A percentile compares a stretch with the other conserved stretches of the same genome.
Evolutionary conservation across 345 rosid species (phyloP).

Genomic region (Kernera saxatilis): DNA sequence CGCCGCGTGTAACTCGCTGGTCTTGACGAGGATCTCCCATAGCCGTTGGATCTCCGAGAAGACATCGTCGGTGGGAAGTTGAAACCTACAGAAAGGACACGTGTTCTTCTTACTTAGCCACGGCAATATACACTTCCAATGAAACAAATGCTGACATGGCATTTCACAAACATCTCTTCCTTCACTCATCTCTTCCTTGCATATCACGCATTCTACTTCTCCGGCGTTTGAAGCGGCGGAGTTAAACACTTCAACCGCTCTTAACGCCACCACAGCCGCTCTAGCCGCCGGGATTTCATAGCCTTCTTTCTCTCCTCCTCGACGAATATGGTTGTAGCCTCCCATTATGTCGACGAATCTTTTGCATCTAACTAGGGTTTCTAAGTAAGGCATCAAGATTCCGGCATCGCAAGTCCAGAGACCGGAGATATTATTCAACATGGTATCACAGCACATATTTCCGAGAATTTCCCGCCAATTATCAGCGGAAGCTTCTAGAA

Average conservation of each 20-base stretch:
- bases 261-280: slow-evolving; percentile 59
- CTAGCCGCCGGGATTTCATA: slow-evolving; percentile 52
- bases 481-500: slow-evolving; percentile 37
- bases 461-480: slow-evolving; percentile 55
- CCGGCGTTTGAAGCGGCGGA: slow-evolving; percentile 17
- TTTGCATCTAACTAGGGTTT: slow-evolving; percentile 56
- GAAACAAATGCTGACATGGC: slow-evolving; percentile 88
- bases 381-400: slow-evolving; percentile 55
- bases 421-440: slow-evolving; percentile 35
- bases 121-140: slow-evolving; percentile 81
- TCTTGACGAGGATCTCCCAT: slow-evolving; percentile 52
- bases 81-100: slow-evolving; percentile 88
- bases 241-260: slow-evolving; percentile 42
- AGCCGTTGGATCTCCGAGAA: slow-evolving; percentile 76
- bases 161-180: slow-evolving; percentile 79
- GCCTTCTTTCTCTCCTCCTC: slow-evolving; percentile 30
- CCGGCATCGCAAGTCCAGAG: slow-evolving; percentile 50
- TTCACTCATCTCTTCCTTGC: slow-evolving; percentile 74
- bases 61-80: slow-evolving; percentile 80
- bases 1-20: slow-evolving; percentile 20
- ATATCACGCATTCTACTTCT: slow-evolving; percentile 58
- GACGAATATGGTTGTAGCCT: slow-evolving; percentile 19
- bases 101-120: slow-evolving; percentile 83
- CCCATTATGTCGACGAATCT: slow-evolving; percentile 49
- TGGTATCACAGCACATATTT: slow-evolving; percentile 22